Evolutionary conservation across 2,329 filamentous ascomycete genomes (phyloP).

Genomic region (Aspergillus persii): DNA sequence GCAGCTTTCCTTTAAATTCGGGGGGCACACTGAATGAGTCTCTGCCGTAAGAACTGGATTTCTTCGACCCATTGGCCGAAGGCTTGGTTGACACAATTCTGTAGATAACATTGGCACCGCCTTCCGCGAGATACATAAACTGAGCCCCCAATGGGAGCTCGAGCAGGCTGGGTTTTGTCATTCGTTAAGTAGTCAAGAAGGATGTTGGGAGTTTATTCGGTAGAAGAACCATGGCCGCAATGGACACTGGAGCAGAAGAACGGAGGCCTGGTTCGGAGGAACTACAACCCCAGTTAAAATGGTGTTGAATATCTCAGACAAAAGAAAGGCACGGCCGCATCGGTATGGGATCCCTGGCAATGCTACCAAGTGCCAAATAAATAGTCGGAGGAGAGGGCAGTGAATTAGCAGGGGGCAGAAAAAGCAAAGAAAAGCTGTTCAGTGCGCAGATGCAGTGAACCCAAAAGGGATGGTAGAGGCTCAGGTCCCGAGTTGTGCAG

Average conservation of each 20-base stretch:
- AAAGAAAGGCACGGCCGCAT: not conserved
- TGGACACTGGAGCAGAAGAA: not conserved
- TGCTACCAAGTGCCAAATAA: constrained; percentile 3
- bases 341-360: not conserved
- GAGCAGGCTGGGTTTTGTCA: constrained; percentile 32
- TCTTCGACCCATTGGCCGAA: constrained; percentile 26
- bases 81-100: constrained; percentile 48
- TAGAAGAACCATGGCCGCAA: constrained; percentile 19
- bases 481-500: constrained; percentile 8
- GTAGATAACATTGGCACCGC: constrained; percentile 75
- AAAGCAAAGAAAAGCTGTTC: constrained; percentile 1
- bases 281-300: constrained; percentile 8
- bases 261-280: not conserved
- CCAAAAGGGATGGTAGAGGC: constrained; percentile 11
- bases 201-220: constrained; percentile 6
- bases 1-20: constrained; percentile 46
- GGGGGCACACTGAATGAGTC: constrained; percentile 20
- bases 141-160: constrained; percentile 37
- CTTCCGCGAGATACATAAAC: constrained; percentile 59
- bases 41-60: constrained; percentile 17
- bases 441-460: constrained; percentile 12
- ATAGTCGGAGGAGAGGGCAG: constrained; percentile 10
- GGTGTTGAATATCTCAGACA: not conserved
- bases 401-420: constrained; percentile 10
- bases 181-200: constrained; percentile 22